These are phyloP conservation scores for Crucibulum laeve DNA, from an alignment of 768 basidiomycete genomes.

Conservation along the genomic window DNA sequence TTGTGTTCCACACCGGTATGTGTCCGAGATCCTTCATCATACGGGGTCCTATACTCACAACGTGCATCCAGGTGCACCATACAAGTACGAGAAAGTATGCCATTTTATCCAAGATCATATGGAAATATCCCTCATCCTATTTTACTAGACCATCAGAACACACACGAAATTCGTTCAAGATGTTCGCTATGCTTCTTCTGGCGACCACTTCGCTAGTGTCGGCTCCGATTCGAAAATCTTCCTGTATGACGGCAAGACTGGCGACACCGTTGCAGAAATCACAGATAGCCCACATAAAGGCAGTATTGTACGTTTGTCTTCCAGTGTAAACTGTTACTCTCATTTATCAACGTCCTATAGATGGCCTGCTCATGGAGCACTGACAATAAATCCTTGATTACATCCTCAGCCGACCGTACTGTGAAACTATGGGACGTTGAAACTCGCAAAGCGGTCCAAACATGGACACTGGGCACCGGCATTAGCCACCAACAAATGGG, in stretches of 20 bases:
- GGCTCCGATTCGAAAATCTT: constrained; percentile 87
- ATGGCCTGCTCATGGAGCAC: constrained; percentile 79
- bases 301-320: constrained; percentile 53
- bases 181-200: constrained; percentile 76
- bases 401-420: constrained; percentile 82
- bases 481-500: constrained; percentile 83
- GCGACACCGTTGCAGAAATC: constrained; percentile 71
- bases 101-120: not conserved
- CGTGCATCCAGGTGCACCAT: constrained; percentile 60
- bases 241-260: constrained; percentile 87
- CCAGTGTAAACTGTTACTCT: not conserved
- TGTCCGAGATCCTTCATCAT: not conserved
- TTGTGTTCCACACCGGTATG: constrained; percentile 79
- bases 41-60: not conserved
- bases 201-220: constrained; percentile 81
- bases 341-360: constrained; percentile 24
- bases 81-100: constrained; percentile 79
- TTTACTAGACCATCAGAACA: constrained; percentile 66
- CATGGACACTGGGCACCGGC: constrained; percentile 73
- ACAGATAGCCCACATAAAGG: constrained; percentile 69
- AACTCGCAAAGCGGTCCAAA: constrained; percentile 57
- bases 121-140: not conserved
- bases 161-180: constrained; percentile 95
- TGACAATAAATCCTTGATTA: constrained; percentile 68
- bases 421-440: constrained; percentile 90